Base-by-base conservation (phyloP, 352 stramenopile species). In the Globisporangium barbulae region DNA sequence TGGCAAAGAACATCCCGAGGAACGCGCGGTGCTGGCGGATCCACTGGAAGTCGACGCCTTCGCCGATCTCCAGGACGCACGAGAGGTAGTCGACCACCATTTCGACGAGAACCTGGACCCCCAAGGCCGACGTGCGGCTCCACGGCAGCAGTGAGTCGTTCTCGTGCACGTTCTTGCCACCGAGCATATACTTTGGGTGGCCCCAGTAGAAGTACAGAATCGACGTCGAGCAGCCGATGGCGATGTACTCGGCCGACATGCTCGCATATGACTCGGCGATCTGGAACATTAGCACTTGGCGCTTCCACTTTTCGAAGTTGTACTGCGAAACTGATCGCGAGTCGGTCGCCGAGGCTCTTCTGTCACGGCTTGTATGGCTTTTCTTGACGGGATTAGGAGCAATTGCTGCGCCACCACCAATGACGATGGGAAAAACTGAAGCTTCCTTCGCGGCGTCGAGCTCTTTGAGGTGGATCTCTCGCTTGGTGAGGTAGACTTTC, bases 201-300 rank as follows among this genome's bases (percentile, higher is more conserved):
- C 62, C 67, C 17, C 61, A 68, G 47, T 71, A 81, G 49, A 78
- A 84, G 35, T 75, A 74, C 2, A 79, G 50, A 9, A 76, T 74
- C 3, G 64, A 79, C 57, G 77, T 62, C 3, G 76, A 82, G 53
- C 74, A 85, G 0, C 67, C 74, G 37, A 85, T 81, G 0, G 74
- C 72, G 31, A 85, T 76, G 45, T 85, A 85, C 61, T 85, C 76
- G 21, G 76, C 71, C 35, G 78, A 79, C 74, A 85, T 85, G 41
- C 80, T 74, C 47, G 73, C 74, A 25, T 73, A 75, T 15, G 65
- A 33, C 50, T 85, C 76, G 1, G 74, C 72, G 17, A 74, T 74
- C 25, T 82, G 65, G 22, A 79, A 68, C 0, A 55, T 44, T 2
- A 85, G 21, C 2, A 73, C 31, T 5, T 72, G 73, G 28, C 37